Conservation (phyloP, 495 filamentous ascomycete species). For the Neurospora discreta region DNA sequence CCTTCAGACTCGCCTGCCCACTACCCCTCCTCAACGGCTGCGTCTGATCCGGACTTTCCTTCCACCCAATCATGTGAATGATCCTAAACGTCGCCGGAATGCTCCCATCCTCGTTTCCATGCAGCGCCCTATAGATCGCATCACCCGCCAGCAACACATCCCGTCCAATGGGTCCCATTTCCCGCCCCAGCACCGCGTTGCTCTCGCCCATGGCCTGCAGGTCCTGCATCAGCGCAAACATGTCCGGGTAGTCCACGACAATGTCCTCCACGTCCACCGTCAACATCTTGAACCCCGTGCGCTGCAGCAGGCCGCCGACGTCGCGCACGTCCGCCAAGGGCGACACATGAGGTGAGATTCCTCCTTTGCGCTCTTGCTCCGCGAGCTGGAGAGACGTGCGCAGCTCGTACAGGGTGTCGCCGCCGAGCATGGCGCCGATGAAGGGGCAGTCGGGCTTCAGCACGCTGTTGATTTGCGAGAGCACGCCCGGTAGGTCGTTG, state of each 20-base stretch:
- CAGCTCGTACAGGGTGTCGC: constrained; percentile 88
- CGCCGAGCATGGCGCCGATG: constrained; percentile 91
- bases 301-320: constrained; percentile 74
- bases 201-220: constrained; percentile 90
- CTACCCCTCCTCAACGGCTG: constrained; percentile 74
- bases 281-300: constrained; percentile 86
- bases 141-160: constrained; percentile 86
- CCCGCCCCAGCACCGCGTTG: constrained; percentile 73
- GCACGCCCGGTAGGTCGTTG: constrained; percentile 81
- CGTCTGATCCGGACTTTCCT: constrained; percentile 65
- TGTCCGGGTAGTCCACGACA: constrained; percentile 87
- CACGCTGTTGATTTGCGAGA: constrained; percentile 67
- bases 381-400: constrained; percentile 90
- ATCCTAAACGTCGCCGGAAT: constrained; percentile 85
- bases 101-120: constrained; percentile 56
- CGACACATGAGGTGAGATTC: constrained; percentile 75
- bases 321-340: constrained; percentile 89
- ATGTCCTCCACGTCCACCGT: constrained; percentile 98
- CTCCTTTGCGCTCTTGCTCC: constrained; percentile 77
- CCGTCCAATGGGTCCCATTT: constrained; percentile 59
- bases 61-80: constrained; percentile 99
- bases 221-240: constrained; percentile 84
- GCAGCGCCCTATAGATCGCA: constrained; percentile 76
- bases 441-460: constrained; percentile 89
- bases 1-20: constrained; percentile 71